These are phyloP conservation scores for Yamadazyma dushanensis DNA, from an alignment of 1,139 yeast species.

Conservation along the genomic window DNA sequence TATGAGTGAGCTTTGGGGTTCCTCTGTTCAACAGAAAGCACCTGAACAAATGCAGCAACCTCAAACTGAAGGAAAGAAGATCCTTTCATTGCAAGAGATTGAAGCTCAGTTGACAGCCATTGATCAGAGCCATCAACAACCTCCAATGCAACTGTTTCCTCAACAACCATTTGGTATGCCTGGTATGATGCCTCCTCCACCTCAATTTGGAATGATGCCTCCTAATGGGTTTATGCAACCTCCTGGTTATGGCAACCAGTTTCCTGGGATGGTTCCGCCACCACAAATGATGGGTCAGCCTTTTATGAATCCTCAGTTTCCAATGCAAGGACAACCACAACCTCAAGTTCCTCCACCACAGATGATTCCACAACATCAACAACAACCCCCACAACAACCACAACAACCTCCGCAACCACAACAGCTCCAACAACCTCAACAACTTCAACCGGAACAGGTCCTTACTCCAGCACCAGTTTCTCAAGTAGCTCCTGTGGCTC, in stretches of 20 bases:
- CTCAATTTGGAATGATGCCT: slow-evolving; percentile 44
- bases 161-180: slow-evolving; percentile 37
- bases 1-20: slow-evolving; percentile 53
- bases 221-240: slow-evolving; percentile 43
- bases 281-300: slow-evolving; percentile 24
- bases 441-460: slow-evolving; percentile 13
- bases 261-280: slow-evolving; percentile 20
- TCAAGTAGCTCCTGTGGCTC: slow-evolving; percentile 9
- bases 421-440: slow-evolving; percentile 25
- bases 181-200: slow-evolving; percentile 42
- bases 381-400: slow-evolving; percentile 17
- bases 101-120: slow-evolving; percentile 68
- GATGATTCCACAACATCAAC: slow-evolving; percentile 19
- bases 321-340: slow-evolving; percentile 21
- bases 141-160: slow-evolving; percentile 23
- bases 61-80: slow-evolving; percentile 39
- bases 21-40: slow-evolving; percentile 23
- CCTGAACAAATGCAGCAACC: slow-evolving; percentile 13
- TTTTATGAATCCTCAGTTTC: slow-evolving; percentile 19
- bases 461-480: slow-evolving; percentile 2
- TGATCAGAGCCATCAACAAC: slow-evolving; percentile 30
- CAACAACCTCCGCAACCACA: slow-evolving; percentile 14
- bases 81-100: slow-evolving; percentile 71
- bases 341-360: slow-evolving; percentile 18
- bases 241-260: slow-evolving; percentile 41